Conservation (phyloP, 352 stramenopile genomes). For the Proteromonas lacertae region DNA sequence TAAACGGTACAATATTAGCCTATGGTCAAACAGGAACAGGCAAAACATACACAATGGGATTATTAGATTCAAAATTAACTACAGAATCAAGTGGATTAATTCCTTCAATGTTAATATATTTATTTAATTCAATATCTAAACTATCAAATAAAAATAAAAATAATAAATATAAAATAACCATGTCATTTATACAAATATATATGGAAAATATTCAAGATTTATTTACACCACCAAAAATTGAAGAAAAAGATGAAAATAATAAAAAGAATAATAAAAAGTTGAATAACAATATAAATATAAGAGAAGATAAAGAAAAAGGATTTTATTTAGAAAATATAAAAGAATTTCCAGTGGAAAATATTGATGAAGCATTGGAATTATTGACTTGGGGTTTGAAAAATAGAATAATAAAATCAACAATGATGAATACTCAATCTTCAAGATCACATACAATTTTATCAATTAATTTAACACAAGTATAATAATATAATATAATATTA, state of each 20-base stretch:
- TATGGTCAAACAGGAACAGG: no score
- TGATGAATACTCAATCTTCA: conserved; percentile 9
- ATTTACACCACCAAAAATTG: conserved; percentile 2
- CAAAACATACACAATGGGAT: no score
- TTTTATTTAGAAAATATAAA: conserved; percentile 10
- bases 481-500: no score
- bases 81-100: no score
- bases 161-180: conserved; percentile 2
- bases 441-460: conserved; percentile 8
- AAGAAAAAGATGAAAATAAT: not conserved
- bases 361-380: conserved; percentile 7
- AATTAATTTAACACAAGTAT: conserved; percentile 2
- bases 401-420: conserved; percentile 6
- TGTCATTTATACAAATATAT: conserved; percentile 13
- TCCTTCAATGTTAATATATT: no score
- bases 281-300: conserved; percentile 3
- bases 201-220: conserved; percentile 11
- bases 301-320: conserved; percentile 6
- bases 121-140: not conserved
- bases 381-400: conserved; percentile 8
- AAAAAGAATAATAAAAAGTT: no score
- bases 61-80: no score
- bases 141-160: not conserved
- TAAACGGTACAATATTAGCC: conserved; percentile 63
- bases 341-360: conserved; percentile 6